Percentiles rank a stretch among this genome's conserved stretches.
Conservation (phyloP, 1,139 yeast species). For the Kodamaea alishanica region DNA sequence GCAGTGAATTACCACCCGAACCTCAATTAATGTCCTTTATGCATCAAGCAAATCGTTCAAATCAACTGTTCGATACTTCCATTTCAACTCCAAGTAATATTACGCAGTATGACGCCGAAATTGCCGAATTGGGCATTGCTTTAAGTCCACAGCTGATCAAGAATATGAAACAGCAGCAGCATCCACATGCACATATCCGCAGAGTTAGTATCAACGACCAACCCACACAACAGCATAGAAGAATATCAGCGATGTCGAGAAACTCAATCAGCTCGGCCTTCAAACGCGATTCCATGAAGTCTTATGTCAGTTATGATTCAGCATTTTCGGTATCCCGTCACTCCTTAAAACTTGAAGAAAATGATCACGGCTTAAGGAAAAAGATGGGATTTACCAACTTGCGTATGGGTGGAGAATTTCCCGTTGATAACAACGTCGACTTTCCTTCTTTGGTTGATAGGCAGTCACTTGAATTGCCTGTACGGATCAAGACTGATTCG, state of each 20-base stretch:
- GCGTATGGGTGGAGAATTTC: conserved; percentile 19
- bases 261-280: conserved; percentile 28
- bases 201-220: background rate
- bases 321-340: conserved; percentile 42
- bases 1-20: conserved; percentile 17
- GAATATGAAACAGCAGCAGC: conserved; percentile 3
- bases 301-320: conserved; percentile 56
- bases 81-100: conserved; percentile 42
- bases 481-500: conserved; percentile 20
- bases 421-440: conserved; percentile 16
- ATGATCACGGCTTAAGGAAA: conserved; percentile 28
- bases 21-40: conserved; percentile 13
- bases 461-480: conserved; percentile 25
- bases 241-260: conserved; percentile 24
- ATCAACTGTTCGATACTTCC: conserved; percentile 27
- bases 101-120: conserved; percentile 41
- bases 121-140: conserved; percentile 45
- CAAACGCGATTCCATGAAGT: conserved; percentile 40
- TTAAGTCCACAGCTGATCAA: conserved; percentile 38
- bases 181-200: background rate
- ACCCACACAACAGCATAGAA: conserved; percentile 7
- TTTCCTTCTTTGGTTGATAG: conserved; percentile 9
- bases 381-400: conserved; percentile 39
- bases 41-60: conserved; percentile 10
- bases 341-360: conserved; percentile 15